phyloP scores from a whole-genome alignment of 164 flowering plant genomes.

The Nymphaea thermarum region DNA sequence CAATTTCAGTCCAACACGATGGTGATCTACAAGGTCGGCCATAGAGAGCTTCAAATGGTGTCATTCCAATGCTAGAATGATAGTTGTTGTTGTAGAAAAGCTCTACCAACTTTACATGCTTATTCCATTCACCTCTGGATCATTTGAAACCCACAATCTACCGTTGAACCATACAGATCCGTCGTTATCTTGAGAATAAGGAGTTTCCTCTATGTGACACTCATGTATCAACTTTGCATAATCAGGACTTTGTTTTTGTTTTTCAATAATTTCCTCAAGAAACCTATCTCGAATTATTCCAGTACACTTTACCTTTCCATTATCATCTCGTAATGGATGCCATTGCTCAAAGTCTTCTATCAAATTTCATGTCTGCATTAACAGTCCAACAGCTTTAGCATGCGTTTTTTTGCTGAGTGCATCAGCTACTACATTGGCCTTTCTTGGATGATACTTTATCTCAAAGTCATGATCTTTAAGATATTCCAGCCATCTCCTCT shows the following conservation, averaged over 20 bases:
- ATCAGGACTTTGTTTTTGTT: not conserved
- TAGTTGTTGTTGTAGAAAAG: not conserved
- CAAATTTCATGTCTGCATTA: not conserved
- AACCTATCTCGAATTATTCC: not conserved
- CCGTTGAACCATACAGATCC: not conserved
- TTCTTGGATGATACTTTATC: not conserved
- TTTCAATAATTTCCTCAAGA: not conserved
- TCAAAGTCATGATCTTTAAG: not conserved
- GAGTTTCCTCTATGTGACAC: not conserved
- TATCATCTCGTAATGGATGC: not conserved
- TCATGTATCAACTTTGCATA: not conserved
- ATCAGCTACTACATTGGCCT: conserved; percentile 13
- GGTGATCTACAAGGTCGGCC: not conserved
- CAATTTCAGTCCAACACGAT: not conserved
- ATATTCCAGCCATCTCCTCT: conserved; percentile 5
- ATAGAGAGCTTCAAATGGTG: not conserved
- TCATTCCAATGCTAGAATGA: not conserved
- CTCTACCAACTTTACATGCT: not conserved
- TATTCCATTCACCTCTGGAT: not conserved
- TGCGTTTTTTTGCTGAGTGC: conserved; percentile 7
- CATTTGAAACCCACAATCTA: not conserved
- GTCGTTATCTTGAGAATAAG: not conserved
- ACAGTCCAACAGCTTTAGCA: not conserved
- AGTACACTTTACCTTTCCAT: not conserved
- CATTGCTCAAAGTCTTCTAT: not conserved